Base-by-base conservation (phyloP, 192 early-diverging fungal genomes). In the Chytriomyces sp. region DNA sequence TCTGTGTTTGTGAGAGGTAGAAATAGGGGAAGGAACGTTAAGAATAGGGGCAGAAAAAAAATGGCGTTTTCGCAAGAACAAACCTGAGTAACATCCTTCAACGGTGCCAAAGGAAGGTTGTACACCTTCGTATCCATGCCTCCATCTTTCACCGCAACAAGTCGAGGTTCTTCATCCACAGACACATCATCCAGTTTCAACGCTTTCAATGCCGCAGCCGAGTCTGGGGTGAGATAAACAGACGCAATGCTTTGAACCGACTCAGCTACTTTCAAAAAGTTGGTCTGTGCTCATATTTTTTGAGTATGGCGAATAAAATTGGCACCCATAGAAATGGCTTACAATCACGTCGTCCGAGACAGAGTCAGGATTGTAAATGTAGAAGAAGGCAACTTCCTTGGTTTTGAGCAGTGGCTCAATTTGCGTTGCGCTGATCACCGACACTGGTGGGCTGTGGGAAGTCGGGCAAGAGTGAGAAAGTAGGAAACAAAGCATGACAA, bases 241-340 rank as follows among this genome's bases (percentile, higher is more conserved):
- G 73, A 45, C 9, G 44, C 48, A 23, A 75, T 49, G 11, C 44
- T 64, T 75, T 75, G 44, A 6, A 75, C 73, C 2, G 73, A 75
- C 9, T n/a, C 26, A 43, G 73, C 73, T 50, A 75, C 73, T 28
- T 64, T 66, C 10, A 75, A 53, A 26, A 75, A 75, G 63, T 66
- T 64, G 45, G 91, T 66, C 13, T 91, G 86, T 66, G 86, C 86
- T 61, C 88, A 91, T 72, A n/a, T 61, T 64, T 11, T 2, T 16
- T 7, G 24, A 18, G 11, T n/a, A 35, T 35, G 16, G 16, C 50
- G 23, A 44, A 20, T 16, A 63, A 62, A 64, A 45, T 3, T 16
- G 11, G 16, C 16, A 5, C 20, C 3, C 18, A 18, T 24, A 64
- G 13, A 69, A 1, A 45, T 49, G 18, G 67, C 16, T 46, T 35